Evolutionary conservation across 345 rosid genomes (phyloP), one percentile per base, ranked within the genome.

Genomic region (Orychophragmus violaceus): DNA sequence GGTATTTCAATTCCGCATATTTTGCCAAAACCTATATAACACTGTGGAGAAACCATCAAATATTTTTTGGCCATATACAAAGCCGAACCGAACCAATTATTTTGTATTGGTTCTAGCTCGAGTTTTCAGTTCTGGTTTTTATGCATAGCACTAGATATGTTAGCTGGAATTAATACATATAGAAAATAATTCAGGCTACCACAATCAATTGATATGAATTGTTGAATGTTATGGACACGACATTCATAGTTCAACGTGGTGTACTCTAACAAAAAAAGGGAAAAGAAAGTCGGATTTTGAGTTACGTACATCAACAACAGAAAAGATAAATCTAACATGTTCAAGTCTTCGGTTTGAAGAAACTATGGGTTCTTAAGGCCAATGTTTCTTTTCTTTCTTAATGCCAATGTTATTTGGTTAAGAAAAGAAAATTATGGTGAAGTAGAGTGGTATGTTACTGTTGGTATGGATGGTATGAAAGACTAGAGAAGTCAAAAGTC

Each of bases 401-500:
- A 28, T 18, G 33, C n/a, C 28, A 45, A 7, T 13, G 29, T 3
- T 14, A 16, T 35, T 57, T 35, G 29, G 23, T 35, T 35, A 52
- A 37, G 21, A 19, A n/a, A 13, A 19, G 18, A 11, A 66, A 41
- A 66, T 4, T 2, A 16, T 59, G 17, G 49, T 9, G 21, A 59
- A 16, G 59, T 57, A 24, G n/a, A n/a, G 36, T 37, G 16, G 39
- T 11, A 33, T 56, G 18, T n/a, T n/a, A n/a, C n/a, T 22, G 28
- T 13, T 39, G 19, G 23, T 44, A 42, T 44, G 49, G 12, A 3
- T 3, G 17, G 48, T 62, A 51, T 6, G 62, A 52, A 62, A 52
- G 11, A 22, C 21, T 51, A 69, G 35, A 62, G 46, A 70, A 70
- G 41, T 61, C 62, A 11, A 61, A 22, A 62, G 62, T 71, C 64